Base-by-base conservation (phyloP, 768 basidiomycete species). In the Stropharia rugosoannulata region DNA sequence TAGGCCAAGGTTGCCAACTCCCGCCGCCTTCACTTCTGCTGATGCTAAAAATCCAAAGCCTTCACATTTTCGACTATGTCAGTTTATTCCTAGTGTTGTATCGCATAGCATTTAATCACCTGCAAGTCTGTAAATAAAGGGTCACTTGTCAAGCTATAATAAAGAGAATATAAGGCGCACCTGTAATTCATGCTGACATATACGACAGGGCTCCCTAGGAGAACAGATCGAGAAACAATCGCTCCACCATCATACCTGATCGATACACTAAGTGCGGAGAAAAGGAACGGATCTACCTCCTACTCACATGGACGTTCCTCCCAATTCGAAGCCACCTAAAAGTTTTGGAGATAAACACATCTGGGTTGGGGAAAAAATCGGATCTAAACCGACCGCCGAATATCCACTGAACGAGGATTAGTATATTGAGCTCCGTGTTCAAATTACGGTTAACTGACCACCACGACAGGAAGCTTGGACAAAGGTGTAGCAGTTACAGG, bases 1-100 rank as follows among this genome's bases (percentile, higher is more conserved):
- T 18, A 90, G 70, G 11, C 87, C 87, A 22, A 87, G 71, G 62
- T 89, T 89, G 1, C 80, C 83, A 8, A 81, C 71, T 2, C 79
- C 79, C 2, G 77, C 82, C 1, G 68, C 73, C 47, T 75, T 78
- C 2, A 83, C 75, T 68, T 85, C 81, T 54, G 77, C 70, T 42
- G 81, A 71, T 0, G 78, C 75, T 43, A 84, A 55, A 65, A 84
- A 85, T 8, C 83, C 83, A 47, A 81, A 78, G 8, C 75, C 81
- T 75, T 32, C 18, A n/a, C 11, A 22, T 19, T n/a, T n/a, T 41
- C 6, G 15, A 22, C 16, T 11, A 35, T 39, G 15, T 11, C 12
- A 22, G 40, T 5, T 35, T 32, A 9, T 29, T 27, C 16, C 6
- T 9, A n/a, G 5, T 13, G 13, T 4, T 7, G 1, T 0, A 38